Evolutionary conservation across 2,329 filamentous ascomycete genomes (phyloP), one percentile per base, ranked within the genome.

Genomic region (Diaporthe caulivora): DNA sequence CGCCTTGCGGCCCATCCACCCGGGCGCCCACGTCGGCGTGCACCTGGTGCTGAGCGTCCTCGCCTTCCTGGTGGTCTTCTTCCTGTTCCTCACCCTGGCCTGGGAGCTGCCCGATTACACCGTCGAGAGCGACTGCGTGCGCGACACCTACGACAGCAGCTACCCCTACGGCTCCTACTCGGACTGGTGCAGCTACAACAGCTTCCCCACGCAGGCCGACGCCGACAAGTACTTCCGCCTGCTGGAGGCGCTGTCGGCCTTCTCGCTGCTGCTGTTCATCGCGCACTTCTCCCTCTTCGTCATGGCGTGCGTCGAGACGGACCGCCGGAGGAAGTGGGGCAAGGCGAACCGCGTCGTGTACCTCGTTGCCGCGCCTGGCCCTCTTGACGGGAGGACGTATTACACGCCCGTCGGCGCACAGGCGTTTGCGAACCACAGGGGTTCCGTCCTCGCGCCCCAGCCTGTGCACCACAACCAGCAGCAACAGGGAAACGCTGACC

Each of bases 41-140:
- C 83, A 83, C 42, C 83, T 87, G 2, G 65, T 86, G 74, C 78
- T 87, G 71, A 86, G 83, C 82, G 75, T 87, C 9, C 72, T 78
- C 29, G 78, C 80, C n/a, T 58, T 78, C 49, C 37, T 80, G 17
- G 72, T 80, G 2, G 79, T 79, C n/a, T 81, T 86, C 5, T 71
- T 86, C 75, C 78, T 86, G 70, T 86, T 83, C 81, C 73, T 86
- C 4, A 70, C 76, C 37, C 77, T 81, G 18, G 65, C 77, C 40
- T 47, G 78, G 21, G 72, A 80, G 2, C 78, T 80, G 44, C 78
- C 75, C 58, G 55, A 80, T 31, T 74, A 80, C 57, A 69, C 74
- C 29, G 73, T 77, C 24, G 72, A 77, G 13, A 55, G 75, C 49
- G 67, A 77, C 53, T 75, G 75, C 55, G 9, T 54, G 11, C 42